Evolutionary conservation across 805 yeast genomes (phyloP).

Genomic region (Zygoascus tannicola): DNA sequence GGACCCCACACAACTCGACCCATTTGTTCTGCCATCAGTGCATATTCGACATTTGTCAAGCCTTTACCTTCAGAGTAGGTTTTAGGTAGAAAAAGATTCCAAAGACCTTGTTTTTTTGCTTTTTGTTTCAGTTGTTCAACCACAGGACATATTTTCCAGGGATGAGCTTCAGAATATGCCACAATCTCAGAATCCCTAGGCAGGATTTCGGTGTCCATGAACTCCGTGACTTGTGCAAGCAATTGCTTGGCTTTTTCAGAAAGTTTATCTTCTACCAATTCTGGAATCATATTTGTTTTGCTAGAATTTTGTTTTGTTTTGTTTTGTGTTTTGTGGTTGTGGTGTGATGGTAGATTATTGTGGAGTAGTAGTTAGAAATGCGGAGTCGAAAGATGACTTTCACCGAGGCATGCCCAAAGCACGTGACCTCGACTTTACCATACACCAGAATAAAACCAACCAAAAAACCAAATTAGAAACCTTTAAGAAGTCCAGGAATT

Average conservation of each 20-base stretch:
- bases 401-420: no score
- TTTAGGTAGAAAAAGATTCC: conserved; percentile 51
- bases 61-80: conserved; percentile 46
- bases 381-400: no score
- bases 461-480: no score
- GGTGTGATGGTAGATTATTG: no score
- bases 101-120: conserved; percentile 45
- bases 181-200: conserved; percentile 46
- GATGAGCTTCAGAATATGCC: conserved; percentile 32
- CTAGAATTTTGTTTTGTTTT: not conserved
- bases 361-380: not conserved
- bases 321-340: no score
- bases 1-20: conserved; percentile 49
- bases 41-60: conserved; percentile 53
- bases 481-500: no score
- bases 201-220: conserved; percentile 47
- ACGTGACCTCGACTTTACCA: no score
- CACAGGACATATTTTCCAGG: conserved; percentile 38
- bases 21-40: conserved; percentile 53
- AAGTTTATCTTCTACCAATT: conserved; percentile 29
- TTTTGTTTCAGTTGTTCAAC: conserved; percentile 43
- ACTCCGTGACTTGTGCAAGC: conserved; percentile 33
- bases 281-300: no score
- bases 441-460: no score
- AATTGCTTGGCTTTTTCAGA: conserved; percentile 30